These are phyloP conservation scores for Mucor racemosus DNA, from an alignment of 371 early-diverging fungal genomes.

Conservation along the genomic window DNA sequence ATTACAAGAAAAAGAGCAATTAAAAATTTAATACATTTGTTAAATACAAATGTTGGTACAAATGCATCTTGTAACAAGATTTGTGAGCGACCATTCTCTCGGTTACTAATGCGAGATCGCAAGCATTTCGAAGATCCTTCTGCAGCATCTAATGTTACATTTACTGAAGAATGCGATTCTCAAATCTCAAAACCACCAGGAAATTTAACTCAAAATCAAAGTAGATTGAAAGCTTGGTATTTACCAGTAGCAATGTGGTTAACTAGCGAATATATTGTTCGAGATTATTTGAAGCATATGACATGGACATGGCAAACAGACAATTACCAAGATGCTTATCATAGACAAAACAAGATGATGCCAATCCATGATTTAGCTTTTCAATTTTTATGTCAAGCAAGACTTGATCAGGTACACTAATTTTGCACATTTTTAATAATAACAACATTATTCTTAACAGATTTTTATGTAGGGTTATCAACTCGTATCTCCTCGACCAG, in stretches of 20 bases:
- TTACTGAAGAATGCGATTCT: neutral
- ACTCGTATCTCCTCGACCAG: slow-evolving; percentile 60
- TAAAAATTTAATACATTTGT: slow-evolving; percentile 25
- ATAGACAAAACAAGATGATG: slow-evolving; percentile 59
- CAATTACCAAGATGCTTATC: slow-evolving; percentile 55
- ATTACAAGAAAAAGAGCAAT: slow-evolving; percentile 31
- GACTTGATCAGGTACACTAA: slow-evolving; percentile 64
- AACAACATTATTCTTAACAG: neutral
- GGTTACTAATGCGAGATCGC: slow-evolving; percentile 57
- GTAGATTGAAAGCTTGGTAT: slow-evolving; percentile 43
- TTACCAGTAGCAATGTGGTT: slow-evolving; percentile 45
- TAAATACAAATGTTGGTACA: slow-evolving; percentile 24
- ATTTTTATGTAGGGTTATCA: slow-evolving; percentile 34
- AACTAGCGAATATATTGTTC: slow-evolving; percentile 56
- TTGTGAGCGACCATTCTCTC: slow-evolving; percentile 55
- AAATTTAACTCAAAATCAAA: slow-evolving; percentile 16
- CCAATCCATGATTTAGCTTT: slow-evolving; percentile 76
- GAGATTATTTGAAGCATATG: slow-evolving; percentile 65
- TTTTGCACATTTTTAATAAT: neutral
- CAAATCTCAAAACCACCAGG: neutral
- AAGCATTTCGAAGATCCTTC: slow-evolving; percentile 35
- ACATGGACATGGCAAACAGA: slow-evolving; percentile 73
- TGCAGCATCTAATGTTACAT: neutral
- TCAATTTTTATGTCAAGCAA: slow-evolving; percentile 70
- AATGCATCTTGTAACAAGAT: slow-evolving; percentile 36